Conservation (phyloP, 2,329 filamentous ascomycete genomes). For the Phyllosticta citribraziliensis region DNA sequence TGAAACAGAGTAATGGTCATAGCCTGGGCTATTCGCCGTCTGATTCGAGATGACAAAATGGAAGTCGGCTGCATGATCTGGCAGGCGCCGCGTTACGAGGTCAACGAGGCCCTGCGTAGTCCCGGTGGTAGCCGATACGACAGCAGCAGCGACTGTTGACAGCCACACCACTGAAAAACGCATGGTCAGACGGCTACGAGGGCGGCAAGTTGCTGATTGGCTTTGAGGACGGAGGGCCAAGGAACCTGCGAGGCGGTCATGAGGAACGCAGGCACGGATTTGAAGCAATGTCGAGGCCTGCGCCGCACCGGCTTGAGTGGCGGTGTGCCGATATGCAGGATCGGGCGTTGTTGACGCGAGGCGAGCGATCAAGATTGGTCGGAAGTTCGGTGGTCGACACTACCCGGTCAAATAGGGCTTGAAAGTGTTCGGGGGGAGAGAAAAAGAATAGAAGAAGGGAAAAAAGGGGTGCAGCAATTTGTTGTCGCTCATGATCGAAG, state of each 20-base stretch:
- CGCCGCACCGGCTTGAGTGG: background rate
- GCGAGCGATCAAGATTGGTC: background rate
- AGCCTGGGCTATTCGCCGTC: background rate
- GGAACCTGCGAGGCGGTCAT: background rate
- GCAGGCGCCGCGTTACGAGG: slow-evolving; percentile 18
- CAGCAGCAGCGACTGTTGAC: background rate
- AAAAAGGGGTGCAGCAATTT: background rate
- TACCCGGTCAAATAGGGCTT: background rate
- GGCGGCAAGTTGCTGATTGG: background rate
- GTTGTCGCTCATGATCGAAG: too few relatives aligned
- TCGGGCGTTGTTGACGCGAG: background rate
- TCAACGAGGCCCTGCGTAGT: slow-evolving; percentile 5
- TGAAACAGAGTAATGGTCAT: background rate
- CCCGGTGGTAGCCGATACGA: background rate
- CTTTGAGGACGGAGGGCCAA: background rate
- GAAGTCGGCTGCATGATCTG: slow-evolving; percentile 15
- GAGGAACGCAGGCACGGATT: background rate
- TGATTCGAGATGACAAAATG: slow-evolving; percentile 13
- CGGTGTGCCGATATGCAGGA: background rate
- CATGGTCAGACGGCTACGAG: background rate
- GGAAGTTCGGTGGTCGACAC: background rate
- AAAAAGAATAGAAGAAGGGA: background rate
- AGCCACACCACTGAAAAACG: background rate
- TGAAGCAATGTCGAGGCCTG: background rate
- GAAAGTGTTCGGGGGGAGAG: background rate